Evolutionary conservation across 768 basidiomycete species (phyloP), one percentile per base, ranked within the genome.

Genomic region (Galerina marginata): DNA sequence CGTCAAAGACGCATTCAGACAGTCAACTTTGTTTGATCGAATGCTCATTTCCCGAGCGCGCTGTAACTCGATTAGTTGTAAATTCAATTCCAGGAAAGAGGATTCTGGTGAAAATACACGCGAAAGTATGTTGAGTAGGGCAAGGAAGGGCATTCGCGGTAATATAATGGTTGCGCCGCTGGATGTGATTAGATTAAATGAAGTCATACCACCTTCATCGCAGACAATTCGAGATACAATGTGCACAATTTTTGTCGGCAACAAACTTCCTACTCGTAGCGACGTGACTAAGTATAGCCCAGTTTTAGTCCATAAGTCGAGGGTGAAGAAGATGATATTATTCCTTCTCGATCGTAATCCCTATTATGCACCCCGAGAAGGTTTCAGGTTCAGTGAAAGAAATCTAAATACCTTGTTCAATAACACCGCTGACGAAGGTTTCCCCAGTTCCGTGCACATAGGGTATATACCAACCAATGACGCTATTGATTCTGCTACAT

Each of bases 301-400:
- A 10, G 53, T 64, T 1, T 26, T 64, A 6, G 62, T 60, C 9
- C 36, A 54, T 10, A 50, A 53, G 36, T 54, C 47, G 2, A 15
- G 62, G 14, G 58, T 64, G 6, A 56, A 60, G 20, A 48, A 6
- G 14, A 15, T 64, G 39, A 56, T 64, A 15, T 14, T 52, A n/a
- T 64, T 64, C 37, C 48, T 64, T 2, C 6, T 64, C 3, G 1
- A 14, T 15, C 4, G 53, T 10, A 64, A 64, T 25, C 25, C 44
- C 11, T 44, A 64, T 20, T 64, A 64, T 26, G 11, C 7, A 26
- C 46, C 46, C 2, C 20, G 11, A 5, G 16, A 11, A 25, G 46
- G 20, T 10, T 48, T 48, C 10, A 2, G 4, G 5, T 48, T 48
- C 46, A 48, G 46, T 23, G 7, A 20, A 48, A 23, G 4, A 5